Evolutionary conservation across 108 stramenopile species (phyloP).

Genomic region (Cyclostephanos invisitatus): DNA sequence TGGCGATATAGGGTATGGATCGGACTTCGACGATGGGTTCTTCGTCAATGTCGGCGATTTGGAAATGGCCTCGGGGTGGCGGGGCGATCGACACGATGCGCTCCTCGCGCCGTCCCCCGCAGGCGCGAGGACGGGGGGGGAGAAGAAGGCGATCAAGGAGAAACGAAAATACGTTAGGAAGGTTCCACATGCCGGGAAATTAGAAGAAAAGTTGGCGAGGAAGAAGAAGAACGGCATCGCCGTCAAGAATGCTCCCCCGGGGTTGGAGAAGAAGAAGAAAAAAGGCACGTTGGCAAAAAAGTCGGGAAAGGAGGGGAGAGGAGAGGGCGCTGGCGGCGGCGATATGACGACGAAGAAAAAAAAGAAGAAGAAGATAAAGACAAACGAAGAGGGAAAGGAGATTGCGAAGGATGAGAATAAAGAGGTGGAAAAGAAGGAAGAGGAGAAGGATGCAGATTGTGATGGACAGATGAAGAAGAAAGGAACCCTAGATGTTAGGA

Average conservation of each 20-base stretch:
- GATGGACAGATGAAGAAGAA: slow-evolving; percentile 10
- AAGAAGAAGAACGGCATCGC: slow-evolving; percentile 19
- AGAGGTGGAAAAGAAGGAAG: slow-evolving; percentile 4
- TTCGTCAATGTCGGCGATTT: slow-evolving; percentile 88
- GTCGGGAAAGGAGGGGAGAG: background rate
- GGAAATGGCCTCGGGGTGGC: slow-evolving; percentile 82
- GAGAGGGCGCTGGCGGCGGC: background rate
- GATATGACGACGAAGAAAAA: background rate
- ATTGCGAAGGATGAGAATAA: slow-evolving; percentile 6
- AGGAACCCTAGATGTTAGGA: background rate
- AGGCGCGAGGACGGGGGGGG: background rate
- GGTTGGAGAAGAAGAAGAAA: slow-evolving; percentile 12
- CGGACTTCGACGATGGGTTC: slow-evolving; percentile 71
- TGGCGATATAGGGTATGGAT: slow-evolving; percentile 14
- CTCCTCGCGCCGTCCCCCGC: background rate
- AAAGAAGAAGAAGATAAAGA: slow-evolving; percentile 6
- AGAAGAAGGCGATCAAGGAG: slow-evolving; percentile 40
- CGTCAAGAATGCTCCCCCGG: slow-evolving; percentile 7
- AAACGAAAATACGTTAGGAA: slow-evolving; percentile 24
- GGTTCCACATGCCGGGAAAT: background rate
- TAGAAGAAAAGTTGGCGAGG: slow-evolving; percentile 40
- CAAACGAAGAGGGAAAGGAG: background rate
- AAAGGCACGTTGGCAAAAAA: background rate
- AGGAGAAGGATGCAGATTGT: background rate
- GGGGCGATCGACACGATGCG: slow-evolving; percentile 56